phyloP scores from a whole-genome alignment of 441 rosid species.

The Iberis amara region DNA sequence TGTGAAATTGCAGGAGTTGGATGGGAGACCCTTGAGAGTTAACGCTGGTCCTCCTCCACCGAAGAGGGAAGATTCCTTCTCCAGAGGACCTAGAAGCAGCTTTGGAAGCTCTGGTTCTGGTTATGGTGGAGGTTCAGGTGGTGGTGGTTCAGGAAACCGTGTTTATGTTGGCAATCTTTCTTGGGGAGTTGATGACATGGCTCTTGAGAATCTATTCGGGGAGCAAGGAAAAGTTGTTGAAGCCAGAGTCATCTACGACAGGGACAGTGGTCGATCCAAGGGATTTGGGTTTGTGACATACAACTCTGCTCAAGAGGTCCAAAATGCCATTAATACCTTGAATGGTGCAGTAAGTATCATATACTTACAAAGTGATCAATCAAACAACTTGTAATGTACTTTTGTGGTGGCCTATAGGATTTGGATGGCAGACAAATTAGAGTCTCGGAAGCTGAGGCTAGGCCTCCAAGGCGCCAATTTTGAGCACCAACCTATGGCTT shows the following conservation, averaged over 20 bases:
- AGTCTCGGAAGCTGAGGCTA: slow-evolving; percentile 77
- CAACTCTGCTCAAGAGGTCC: slow-evolving; percentile 69
- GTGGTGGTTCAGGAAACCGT: slow-evolving; percentile 44
- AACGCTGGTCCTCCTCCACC: too few species aligned
- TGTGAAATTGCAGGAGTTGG: slow-evolving; percentile 48
- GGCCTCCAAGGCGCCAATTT: slow-evolving; percentile 77
- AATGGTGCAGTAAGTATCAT: slow-evolving; percentile 70
- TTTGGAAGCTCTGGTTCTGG: background rate
- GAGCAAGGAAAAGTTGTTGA: slow-evolving; percentile 82
- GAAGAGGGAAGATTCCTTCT: background rate
- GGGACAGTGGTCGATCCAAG: slow-evolving; percentile 92
- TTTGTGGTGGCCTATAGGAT: slow-evolving; percentile 43
- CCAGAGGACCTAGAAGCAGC: slow-evolving; percentile 45
- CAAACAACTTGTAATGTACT: background rate
- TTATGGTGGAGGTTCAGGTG: slow-evolving; percentile 27
- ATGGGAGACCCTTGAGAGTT: slow-evolving; percentile 47
- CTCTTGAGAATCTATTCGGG: slow-evolving; percentile 68
- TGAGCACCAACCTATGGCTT: slow-evolving; percentile 30
- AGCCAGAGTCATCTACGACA: slow-evolving; percentile 81
- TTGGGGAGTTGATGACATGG: slow-evolving; percentile 84
- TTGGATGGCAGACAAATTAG: slow-evolving; percentile 82
- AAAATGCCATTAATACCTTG: slow-evolving; percentile 61
- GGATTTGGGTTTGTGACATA: slow-evolving; percentile 95
- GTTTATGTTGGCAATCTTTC: slow-evolving; percentile 85
- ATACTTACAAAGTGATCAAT: background rate